Conservation (phyloP, 1,284 basidiomycete genomes). For the Ustilago crameri region DNA sequence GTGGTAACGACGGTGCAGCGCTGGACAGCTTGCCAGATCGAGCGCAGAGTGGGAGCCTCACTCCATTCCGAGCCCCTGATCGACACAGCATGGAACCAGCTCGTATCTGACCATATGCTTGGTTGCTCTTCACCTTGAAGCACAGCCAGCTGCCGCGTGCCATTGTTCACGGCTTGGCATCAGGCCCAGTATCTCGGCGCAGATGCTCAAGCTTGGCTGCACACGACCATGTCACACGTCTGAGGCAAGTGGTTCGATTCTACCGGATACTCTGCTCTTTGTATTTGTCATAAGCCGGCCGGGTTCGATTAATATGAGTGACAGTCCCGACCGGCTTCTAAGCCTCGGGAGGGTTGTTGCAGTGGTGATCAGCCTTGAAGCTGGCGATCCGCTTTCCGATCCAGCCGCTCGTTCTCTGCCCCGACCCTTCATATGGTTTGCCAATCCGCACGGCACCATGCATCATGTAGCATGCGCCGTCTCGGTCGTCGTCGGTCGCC, state of each 20-base stretch:
- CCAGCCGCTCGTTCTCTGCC: slow-evolving; percentile 34
- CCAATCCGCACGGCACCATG: slow-evolving; percentile 21
- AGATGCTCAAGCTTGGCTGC: too few species aligned
- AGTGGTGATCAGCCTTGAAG: slow-evolving; percentile 20
- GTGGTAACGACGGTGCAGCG: too few species aligned
- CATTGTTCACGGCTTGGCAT: background rate
- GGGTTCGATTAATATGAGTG: too few species aligned
- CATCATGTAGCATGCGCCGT: slow-evolving; percentile 32
- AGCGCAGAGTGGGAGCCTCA: background rate
- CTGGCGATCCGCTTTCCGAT: slow-evolving; percentile 9
- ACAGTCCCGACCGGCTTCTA: background rate
- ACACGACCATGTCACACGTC: too few species aligned
- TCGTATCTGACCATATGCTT: too few species aligned
- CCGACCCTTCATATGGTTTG: slow-evolving; percentile 18
- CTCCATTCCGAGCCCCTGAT: slow-evolving; percentile 5
- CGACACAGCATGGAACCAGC: too few species aligned
- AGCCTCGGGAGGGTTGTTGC: slow-evolving; percentile 19
- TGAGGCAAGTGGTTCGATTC: too few species aligned
- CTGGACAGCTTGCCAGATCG: too few species aligned
- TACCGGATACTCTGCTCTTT: too few species aligned
- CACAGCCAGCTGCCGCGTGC: too few species aligned
- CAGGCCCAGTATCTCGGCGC: background rate
- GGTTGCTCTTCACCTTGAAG: too few species aligned
- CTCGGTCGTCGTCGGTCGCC: slow-evolving; percentile 3
- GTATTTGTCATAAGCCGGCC: too few species aligned